Conservation (phyloP, 345 rosid genomes). For the Turnera subulata region DNA sequence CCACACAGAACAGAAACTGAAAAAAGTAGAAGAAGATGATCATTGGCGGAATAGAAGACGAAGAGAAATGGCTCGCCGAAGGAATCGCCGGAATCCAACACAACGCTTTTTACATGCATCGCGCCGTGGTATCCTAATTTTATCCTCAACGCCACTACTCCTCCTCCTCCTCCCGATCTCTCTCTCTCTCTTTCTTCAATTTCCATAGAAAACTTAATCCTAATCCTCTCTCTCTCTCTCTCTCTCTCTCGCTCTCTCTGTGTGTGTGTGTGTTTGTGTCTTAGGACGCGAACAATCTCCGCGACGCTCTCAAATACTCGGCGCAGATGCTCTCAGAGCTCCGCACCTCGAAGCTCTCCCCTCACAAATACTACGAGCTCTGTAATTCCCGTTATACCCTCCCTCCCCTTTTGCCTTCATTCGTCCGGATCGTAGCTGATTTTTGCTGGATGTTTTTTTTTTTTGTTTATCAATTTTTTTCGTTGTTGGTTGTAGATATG, state of each 20-base stretch:
- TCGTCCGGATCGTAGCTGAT: no score
- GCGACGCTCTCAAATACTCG: constrained; percentile 27
- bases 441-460: no score
- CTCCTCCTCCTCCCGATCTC: no score
- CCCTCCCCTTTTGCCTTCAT: no score
- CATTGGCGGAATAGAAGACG: constrained; percentile 21
- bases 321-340: constrained; percentile 34
- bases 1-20: no score
- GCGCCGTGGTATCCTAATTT: constrained; percentile 19
- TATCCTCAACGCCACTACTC: background rate
- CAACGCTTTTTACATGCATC: constrained; percentile 33
- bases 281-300: constrained; percentile 30
- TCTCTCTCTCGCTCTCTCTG: no score
- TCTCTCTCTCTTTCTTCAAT: background rate
- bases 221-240: background rate
- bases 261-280: no score
- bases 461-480: background rate
- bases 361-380: constrained; percentile 31
- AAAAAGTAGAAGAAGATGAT: constrained; percentile 11
- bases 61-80: constrained; percentile 36
- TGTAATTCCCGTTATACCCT: constrained; percentile 4
- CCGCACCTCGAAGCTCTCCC: constrained; percentile 29
- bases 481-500: constrained; percentile 15
- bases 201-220: background rate
- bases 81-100: constrained; percentile 30